Base-by-base conservation (phyloP, 257 asterid species). In the Avicennia marina region DNA sequence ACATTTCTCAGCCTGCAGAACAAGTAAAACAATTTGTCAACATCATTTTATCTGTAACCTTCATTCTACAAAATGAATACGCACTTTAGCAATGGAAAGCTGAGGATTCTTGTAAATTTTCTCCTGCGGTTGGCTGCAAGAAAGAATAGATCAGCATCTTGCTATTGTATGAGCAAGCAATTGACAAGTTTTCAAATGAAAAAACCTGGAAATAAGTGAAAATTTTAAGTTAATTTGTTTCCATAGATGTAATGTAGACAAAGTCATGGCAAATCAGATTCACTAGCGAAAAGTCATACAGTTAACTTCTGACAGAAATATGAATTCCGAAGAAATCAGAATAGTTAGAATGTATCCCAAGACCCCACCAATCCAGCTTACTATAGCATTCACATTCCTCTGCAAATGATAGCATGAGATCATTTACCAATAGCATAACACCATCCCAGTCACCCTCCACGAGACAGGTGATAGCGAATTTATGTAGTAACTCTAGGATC, bases 81-180 rank as follows among this genome's bases (percentile, higher is more conserved):
- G 18, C 46, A 60, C 56, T 33, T 34, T 60, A 20, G 36, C 46
- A 32, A 60, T n/a, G 6, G 36, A 46, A 20, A 60, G 56, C 15
- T 60, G 55, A 46, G 65, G 46, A 11, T 32, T 46, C 12, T 19
- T 33, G 11, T 45, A 60, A 32, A 33, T 47, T 32, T 11, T 60
- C 26, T 60, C 56, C 34, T 16, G 16, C 7, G 8, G 38, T 20
- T 45, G 38, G 36, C 65, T 60, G 36, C 56, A 60, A 31, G 46
- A 21, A 13, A n/a, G 7, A 46, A 60, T 25, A 18, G 13, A 58
- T 52, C 7, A 48, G 34, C 31, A 48, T 48, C 19, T 38, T 38
- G 7, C 43, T 38, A 12, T 4, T 1, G 18, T 41, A 47, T 11
- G 24, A 47, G 53, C 53, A 1, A 45, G 11, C 29, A 8, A 19